Conservation (phyloP, 202 grass and related monocot genomes). For the Saccharum hybrid region DNA sequence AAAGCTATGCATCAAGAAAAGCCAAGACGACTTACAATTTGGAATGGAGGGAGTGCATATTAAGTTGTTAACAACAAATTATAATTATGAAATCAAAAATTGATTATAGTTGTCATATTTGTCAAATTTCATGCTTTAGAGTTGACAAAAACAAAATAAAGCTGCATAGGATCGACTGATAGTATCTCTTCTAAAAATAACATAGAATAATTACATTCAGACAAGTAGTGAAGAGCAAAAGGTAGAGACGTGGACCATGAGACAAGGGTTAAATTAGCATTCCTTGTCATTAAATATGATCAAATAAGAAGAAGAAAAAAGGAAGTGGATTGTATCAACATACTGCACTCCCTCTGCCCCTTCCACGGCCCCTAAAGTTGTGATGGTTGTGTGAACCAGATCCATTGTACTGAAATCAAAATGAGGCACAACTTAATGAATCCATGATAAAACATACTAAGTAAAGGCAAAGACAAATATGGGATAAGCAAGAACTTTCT, state of each 20-base stretch:
- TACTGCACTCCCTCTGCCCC: constrained; percentile 78
- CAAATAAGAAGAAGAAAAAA: neutral
- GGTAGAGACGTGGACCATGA: neutral
- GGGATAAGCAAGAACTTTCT: neutral
- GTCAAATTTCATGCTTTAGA: constrained; percentile 4
- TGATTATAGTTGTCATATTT: neutral
- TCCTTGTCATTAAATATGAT: neutral
- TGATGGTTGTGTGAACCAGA: constrained; percentile 59
- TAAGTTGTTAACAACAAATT: constrained; percentile 3
- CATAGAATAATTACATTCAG: neutral
- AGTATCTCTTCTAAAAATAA: neutral
- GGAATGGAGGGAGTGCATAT: neutral
- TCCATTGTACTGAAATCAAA: constrained; percentile 67
- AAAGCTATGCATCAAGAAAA: too few relatives aligned
- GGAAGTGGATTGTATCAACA: constrained; percentile 17
- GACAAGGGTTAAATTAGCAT: constrained; percentile 14
- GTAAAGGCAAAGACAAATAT: constrained; percentile 13
- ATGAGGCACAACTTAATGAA: constrained; percentile 7
- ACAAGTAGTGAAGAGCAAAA: neutral
- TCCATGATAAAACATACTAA: neutral
- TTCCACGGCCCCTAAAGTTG: constrained; percentile 69
- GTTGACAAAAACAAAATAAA: constrained; percentile 14
- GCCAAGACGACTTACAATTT: too few relatives aligned
- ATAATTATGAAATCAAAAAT: neutral
- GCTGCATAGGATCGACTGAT: neutral